Evolutionary conservation across 345 rosid genomes (phyloP).

Genomic region (Kernera saxatilis): DNA sequence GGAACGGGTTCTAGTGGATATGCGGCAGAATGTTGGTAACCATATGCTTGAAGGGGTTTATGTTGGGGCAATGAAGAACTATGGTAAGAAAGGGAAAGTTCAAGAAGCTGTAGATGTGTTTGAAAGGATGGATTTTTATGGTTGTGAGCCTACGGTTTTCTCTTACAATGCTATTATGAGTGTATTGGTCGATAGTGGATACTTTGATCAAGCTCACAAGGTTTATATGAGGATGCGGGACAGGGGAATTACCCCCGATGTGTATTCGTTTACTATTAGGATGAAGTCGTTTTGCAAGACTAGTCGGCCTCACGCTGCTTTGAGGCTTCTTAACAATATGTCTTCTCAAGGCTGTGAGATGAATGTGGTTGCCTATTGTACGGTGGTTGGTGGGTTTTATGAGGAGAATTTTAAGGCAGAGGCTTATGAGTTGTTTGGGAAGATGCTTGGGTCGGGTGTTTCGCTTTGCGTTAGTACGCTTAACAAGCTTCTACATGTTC

Average conservation of each 20-base stretch:
- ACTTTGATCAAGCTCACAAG: constrained; percentile 75
- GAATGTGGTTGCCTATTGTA: constrained; percentile 78
- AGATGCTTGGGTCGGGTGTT: constrained; percentile 59
- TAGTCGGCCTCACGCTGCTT: constrained; percentile 68
- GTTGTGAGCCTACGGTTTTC: constrained; percentile 58
- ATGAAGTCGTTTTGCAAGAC: constrained; percentile 86
- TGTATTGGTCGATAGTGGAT: constrained; percentile 60
- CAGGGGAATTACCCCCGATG: constrained; percentile 63
- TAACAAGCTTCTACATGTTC: constrained; percentile 78
- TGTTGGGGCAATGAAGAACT: constrained; percentile 60
- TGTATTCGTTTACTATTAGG: constrained; percentile 73
- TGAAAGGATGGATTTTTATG: constrained; percentile 90
- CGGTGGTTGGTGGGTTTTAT: constrained; percentile 68
- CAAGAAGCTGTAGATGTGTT: constrained; percentile 81
- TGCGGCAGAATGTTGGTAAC: constrained; percentile 44
- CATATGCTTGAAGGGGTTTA: constrained; percentile 73
- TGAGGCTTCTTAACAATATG: constrained; percentile 79
- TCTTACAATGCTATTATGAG: constrained; percentile 83
- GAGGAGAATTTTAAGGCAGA: constrained; percentile 43
- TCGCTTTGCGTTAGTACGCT: constrained; percentile 51
- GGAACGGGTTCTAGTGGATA: constrained; percentile 56
- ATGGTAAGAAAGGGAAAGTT: constrained; percentile 71
- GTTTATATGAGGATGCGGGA: constrained; percentile 83
- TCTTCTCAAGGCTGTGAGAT: constrained; percentile 65
- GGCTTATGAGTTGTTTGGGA: constrained; percentile 68